Conservation (phyloP, 495 filamentous ascomycete species). For the Chaetomium fimeti region DNA sequence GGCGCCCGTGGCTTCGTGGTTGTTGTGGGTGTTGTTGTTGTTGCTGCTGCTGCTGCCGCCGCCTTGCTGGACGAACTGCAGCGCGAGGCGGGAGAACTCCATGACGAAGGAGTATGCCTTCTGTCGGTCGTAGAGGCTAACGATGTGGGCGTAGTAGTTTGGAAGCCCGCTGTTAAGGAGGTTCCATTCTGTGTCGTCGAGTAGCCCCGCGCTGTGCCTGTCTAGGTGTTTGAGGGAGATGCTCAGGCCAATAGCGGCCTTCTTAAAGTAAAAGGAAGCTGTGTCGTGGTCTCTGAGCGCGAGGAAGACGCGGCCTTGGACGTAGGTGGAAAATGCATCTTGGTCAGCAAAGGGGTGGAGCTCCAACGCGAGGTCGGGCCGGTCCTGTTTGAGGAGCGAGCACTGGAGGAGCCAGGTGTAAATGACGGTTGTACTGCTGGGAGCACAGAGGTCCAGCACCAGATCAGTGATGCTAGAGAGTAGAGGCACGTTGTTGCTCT, state of each 20-base stretch:
- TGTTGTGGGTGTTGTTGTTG: slow-evolving; percentile 3
- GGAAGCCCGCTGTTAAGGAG: slow-evolving; percentile 73
- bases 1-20: slow-evolving; percentile 35
- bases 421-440: slow-evolving; percentile 52
- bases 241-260: slow-evolving; percentile 76
- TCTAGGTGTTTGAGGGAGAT: slow-evolving; percentile 35
- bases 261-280: slow-evolving; percentile 76
- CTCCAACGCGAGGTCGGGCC: slow-evolving; percentile 71
- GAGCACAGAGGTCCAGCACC: slow-evolving; percentile 54
- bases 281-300: slow-evolving; percentile 66
- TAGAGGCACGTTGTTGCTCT: slow-evolving; percentile 37
- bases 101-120: slow-evolving; percentile 74
- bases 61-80: slow-evolving; percentile 56
- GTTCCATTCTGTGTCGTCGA: slow-evolving; percentile 68
- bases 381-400: slow-evolving; percentile 64
- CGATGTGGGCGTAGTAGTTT: slow-evolving; percentile 83
- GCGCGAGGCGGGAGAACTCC: slow-evolving; percentile 77
- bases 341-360: slow-evolving; percentile 66
- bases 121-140: slow-evolving; percentile 73
- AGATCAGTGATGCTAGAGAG: slow-evolving; percentile 52
- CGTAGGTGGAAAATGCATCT: slow-evolving; percentile 74
- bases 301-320: slow-evolving; percentile 78
- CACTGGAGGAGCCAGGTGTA: slow-evolving; percentile 60
- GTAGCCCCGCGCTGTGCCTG: slow-evolving; percentile 56
- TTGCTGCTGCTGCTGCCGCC: slow-evolving; percentile 1